Evolutionary conservation across 805 yeast species (phyloP), one percentile per base, ranked within the genome.

Genomic region (Candida arabinofermentans): DNA sequence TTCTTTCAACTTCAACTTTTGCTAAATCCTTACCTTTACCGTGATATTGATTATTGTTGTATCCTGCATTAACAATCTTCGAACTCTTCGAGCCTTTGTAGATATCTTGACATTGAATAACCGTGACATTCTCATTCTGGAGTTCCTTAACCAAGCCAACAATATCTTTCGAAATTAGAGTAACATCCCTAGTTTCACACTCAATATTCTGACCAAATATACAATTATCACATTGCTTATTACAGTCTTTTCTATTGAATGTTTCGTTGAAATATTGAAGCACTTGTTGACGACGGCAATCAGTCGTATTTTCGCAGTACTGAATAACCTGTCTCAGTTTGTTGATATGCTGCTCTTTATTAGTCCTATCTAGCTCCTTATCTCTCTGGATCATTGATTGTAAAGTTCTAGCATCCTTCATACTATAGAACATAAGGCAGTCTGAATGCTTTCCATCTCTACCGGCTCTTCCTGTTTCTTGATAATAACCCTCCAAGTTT

Each of bases 401-500:
- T 34, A 93, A 64, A 23, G 79, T 67, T 43, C 89, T 69, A 0
- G 91, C 95, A 65, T 91, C 99, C 45, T 75, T 75, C 64, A 83
- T 83, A 9, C 81, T 75, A 61, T 84, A 93, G 53, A 77, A 91
- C 75, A 91, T 74, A 12, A 88, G 74, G 65, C 98, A 93, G 43
- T 81, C 83, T 1, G 96, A 84, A 34, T 70, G 77, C 7, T 75
- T 66, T 0, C 99, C 98, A 66, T 93, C 99, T 66, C 99, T 77
- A 5, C 99, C 99, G 4, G 98, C 99, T 64, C 99, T 79, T 7
- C 99, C 99, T 1, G 98, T 90, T 61, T 93, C 99, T 63, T 93
- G 99, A 56, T 93, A 93, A 61, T 93, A 93, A 0, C 97, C 98
- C 64, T 93, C 99, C 49, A 93, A 69, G 40, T 88, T 86, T 54